Evolutionary conservation across 2,329 filamentous ascomycete species (phyloP).

Genomic region (Chalaropsis ovoidea): DNA sequence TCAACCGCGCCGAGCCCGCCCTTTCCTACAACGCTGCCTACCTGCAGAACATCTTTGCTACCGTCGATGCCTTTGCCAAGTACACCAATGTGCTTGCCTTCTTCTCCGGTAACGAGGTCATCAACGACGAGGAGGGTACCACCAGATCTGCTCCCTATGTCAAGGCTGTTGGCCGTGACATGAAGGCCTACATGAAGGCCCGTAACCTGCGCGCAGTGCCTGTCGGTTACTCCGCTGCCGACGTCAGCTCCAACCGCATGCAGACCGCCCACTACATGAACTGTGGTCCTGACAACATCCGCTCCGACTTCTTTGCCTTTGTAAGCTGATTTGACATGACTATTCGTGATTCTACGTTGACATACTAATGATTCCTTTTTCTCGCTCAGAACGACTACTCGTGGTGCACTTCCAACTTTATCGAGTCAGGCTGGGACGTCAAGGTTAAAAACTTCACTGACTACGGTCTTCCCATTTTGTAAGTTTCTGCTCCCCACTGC

Average conservation of each 20-base stretch:
- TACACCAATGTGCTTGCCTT: constrained; percentile 83
- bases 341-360: constrained; percentile 29
- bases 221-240: constrained; percentile 69
- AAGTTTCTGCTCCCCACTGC: constrained; percentile 33
- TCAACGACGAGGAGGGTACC: constrained; percentile 55
- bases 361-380: constrained; percentile 24
- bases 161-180: constrained; percentile 69
- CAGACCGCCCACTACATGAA: constrained; percentile 89
- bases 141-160: constrained; percentile 61
- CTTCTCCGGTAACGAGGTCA: constrained; percentile 74
- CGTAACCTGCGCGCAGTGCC: constrained; percentile 55
- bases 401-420: constrained; percentile 66
- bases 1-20: constrained; percentile 60
- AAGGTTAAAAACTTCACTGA: constrained; percentile 82
- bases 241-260: constrained; percentile 74
- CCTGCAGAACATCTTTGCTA: constrained; percentile 75
- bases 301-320: constrained; percentile 81
- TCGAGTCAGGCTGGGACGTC: constrained; percentile 66
- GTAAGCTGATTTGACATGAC: constrained; percentile 20
- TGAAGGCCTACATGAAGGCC: constrained; percentile 57
- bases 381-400: constrained; percentile 63
- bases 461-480: constrained; percentile 81
- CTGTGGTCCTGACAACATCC: constrained; percentile 73
- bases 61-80: constrained; percentile 69
- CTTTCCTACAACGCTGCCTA: constrained; percentile 80